phyloP scores from a whole-genome alignment of 176 grass and related monocot species.

The Zoysia japonica region DNA sequence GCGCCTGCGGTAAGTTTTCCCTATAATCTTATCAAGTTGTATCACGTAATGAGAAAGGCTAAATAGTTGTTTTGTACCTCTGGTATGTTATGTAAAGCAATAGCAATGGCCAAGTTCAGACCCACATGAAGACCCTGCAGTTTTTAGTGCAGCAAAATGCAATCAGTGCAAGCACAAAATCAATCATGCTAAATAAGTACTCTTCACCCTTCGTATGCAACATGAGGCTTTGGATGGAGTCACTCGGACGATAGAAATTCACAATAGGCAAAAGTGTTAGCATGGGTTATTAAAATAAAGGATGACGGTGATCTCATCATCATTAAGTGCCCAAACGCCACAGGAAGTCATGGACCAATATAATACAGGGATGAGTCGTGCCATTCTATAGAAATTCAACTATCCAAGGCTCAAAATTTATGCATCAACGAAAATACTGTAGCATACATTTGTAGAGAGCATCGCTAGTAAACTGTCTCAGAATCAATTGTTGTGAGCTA shows the following conservation, averaged over 20 bases:
- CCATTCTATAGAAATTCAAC: not conserved
- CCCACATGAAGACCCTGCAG: slow-evolving; percentile 89
- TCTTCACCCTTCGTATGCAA: not conserved
- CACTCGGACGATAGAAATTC: not conserved
- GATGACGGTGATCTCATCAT: not conserved
- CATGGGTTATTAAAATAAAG: not conserved
- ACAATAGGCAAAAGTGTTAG: not conserved
- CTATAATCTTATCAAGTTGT: not conserved
- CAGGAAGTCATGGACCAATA: not conserved
- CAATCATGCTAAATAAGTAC: slow-evolving; percentile 12
- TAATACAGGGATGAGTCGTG: not conserved
- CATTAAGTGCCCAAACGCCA: not conserved
- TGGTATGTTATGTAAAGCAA: slow-evolving; percentile 98
- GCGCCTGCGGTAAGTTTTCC: no score
- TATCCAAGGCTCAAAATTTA: not conserved
- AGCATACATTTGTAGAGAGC: not conserved
- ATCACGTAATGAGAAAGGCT: slow-evolving; percentile 15
- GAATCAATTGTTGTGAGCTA: not conserved
- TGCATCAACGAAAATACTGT: not conserved
- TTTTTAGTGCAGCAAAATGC: slow-evolving; percentile 23
- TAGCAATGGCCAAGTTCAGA: slow-evolving; percentile 89
- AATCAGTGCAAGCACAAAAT: slow-evolving; percentile 37
- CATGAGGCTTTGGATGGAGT: not conserved
- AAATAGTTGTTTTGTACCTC: slow-evolving; percentile 53
- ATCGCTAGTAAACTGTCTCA: not conserved